These are phyloP conservation scores for Scytalidium lignicola DNA, from an alignment of 2,329 filamentous ascomycete species.

Conservation along the genomic window DNA sequence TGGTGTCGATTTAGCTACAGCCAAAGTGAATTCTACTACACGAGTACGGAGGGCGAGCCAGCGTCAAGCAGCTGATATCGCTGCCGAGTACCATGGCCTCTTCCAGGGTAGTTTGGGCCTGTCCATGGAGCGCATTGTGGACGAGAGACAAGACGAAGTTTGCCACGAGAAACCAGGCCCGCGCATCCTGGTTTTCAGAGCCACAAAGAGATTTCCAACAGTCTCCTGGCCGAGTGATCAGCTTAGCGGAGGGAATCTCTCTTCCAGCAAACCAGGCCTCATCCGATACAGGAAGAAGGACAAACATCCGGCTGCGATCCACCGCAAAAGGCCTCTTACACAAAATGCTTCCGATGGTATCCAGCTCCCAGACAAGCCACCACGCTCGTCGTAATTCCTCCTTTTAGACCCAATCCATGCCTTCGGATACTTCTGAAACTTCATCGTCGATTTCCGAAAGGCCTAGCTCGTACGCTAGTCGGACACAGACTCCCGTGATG, in stretches of 20 bases:
- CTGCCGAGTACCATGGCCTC: neutral
- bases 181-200: slow-evolving; percentile 1
- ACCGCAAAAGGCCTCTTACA: slow-evolving; percentile 1
- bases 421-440: neutral
- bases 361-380: slow-evolving; percentile 6
- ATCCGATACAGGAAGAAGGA: slow-evolving; percentile 2
- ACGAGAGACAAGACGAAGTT: neutral
- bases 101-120: neutral
- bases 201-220: slow-evolving; percentile 1
- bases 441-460: neutral
- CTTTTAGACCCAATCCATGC: neutral
- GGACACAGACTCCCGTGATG: neutral
- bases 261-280: slow-evolving; percentile 2
- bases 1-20: too few relatives aligned
- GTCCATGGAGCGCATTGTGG: neutral
- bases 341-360: slow-evolving; percentile 1
- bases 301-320: slow-evolving; percentile 2
- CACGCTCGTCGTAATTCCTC: slow-evolving; percentile 4
- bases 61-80: neutral
- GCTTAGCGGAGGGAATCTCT: neutral
- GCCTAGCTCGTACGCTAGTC: slow-evolving; percentile 1
- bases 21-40: too few relatives aligned
- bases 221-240: neutral
- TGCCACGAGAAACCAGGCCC: slow-evolving; percentile 4
- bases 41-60: neutral